Base-by-base conservation (phyloP, 192 early-diverging fungal genomes). In the Coemansia umbellata region DNA sequence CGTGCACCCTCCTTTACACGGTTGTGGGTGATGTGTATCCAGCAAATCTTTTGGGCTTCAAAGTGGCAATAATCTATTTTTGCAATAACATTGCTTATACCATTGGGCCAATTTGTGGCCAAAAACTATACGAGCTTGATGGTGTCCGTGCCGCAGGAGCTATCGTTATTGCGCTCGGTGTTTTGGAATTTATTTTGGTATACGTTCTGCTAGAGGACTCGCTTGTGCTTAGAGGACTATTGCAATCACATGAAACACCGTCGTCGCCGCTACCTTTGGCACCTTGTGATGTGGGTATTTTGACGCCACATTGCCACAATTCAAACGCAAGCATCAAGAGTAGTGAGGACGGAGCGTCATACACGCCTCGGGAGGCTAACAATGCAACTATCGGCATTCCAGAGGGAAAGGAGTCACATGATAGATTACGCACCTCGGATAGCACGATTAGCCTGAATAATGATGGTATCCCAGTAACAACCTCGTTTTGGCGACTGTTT, bases 11-110 rank as follows among this genome's bases (percentile, higher is more conserved):
- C 37, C 33, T 61, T n/a, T 69, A 49, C 27, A 50, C 66, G 6
- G 42, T 59, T 5, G 54, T 69, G 18, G 66, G 66, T 8, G 66
- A 69, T 27, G 66, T 69, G 18, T 69, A 53, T 49, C 55, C 66
- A 3, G 58, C 59, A 3, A 48, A 58, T 32, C 55, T 61, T 19
- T 45, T 69, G 19, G 66, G 59, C n/a, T 69, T 69, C 37, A 69
- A 62, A 39, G 55, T 62, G 32, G 53, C 66, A 9, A 58, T 69
- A 10, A 30, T 58, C 8, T 62, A 50, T 21, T 44, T 69, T 31
- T 47, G 52, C 50, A 69, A 69, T 45, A 58, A 69, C 55, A 58
- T 63, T 52, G 54, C 53, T 1, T 62, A 69, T 19, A 62, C 66
- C 3, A 69, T 57, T 19, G 66, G 66, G 1, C 66, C 66, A 13